Percentiles rank a stretch among this genome's conserved stretches.
Conservation (phyloP, 352 stramenopile species). For the Pythium sukuiense region DNA sequence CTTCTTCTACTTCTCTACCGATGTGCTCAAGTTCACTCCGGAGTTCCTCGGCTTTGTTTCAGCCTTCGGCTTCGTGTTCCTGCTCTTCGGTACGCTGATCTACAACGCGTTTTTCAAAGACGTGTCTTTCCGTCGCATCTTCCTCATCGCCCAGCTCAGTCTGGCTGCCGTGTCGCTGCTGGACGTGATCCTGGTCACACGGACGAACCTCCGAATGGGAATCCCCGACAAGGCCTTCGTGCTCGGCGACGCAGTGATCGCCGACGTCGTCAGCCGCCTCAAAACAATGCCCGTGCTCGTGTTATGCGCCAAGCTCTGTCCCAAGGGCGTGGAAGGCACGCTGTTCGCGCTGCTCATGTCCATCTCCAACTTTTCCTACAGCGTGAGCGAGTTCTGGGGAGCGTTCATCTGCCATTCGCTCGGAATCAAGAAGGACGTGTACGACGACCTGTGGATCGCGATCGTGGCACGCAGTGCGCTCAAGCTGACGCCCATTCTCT, state of each 20-base stretch:
- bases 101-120: constrained; percentile 90
- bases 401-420: constrained; percentile 88
- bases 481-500: constrained; percentile 91
- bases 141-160: constrained; percentile 87
- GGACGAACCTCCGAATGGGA: constrained; percentile 88
- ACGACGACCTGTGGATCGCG: constrained; percentile 90
- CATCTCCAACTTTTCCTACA: constrained; percentile 95
- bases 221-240: constrained; percentile 96
- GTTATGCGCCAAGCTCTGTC: constrained; percentile 93
- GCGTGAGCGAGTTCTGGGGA: constrained; percentile 92
- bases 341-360: constrained; percentile 97
- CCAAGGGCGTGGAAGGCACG: constrained; percentile 94
- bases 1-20: constrained; percentile 96
- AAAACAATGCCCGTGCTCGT: constrained; percentile 95
- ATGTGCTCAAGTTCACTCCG: constrained; percentile 93
- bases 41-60: constrained; percentile 94
- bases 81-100: constrained; percentile 77
- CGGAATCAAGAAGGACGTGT: constrained; percentile 90
- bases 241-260: constrained; percentile 93
- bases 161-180: constrained; percentile 70
- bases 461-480: constrained; percentile 90
- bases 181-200: constrained; percentile 90
- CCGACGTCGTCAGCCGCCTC: constrained; percentile 75
- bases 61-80: constrained; percentile 72
- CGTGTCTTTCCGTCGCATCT: constrained; percentile 92